phyloP scores from a whole-genome alignment of 495 filamentous ascomycete genomes.

The Neurospora sp. region DNA sequence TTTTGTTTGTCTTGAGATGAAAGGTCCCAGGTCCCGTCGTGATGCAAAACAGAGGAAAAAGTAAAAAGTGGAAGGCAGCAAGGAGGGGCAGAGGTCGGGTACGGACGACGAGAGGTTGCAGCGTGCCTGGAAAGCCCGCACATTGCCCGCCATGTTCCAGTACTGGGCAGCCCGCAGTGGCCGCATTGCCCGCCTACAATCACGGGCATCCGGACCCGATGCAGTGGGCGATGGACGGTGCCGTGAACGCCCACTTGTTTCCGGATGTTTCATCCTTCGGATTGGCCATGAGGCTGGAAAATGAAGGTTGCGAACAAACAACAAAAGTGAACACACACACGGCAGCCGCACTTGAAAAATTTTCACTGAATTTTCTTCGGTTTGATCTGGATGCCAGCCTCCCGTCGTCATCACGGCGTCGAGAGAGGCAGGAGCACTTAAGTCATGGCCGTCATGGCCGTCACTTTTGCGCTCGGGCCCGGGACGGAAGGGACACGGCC shows the following conservation, averaged over 20 bases:
- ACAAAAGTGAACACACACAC: not conserved
- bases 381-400: not conserved
- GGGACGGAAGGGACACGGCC: constrained; percentile 3
- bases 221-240: not conserved
- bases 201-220: not conserved
- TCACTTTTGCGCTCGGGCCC: not conserved
- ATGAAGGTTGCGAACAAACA: not conserved
- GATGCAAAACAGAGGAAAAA: not conserved
- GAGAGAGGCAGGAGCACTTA: not conserved
- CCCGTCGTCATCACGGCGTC: not conserved
- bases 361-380: not conserved
- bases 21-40: not conserved
- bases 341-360: not conserved
- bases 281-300: not conserved
- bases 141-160: not conserved
- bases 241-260: not conserved
- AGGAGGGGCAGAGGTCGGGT: not conserved
- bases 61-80: not conserved
- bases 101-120: not conserved
- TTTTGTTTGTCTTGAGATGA: not conserved
- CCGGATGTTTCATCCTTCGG: not conserved
- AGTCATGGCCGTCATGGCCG: not conserved
- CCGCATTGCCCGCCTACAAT: not conserved
- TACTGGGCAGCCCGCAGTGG: not conserved
- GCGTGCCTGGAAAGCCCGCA: not conserved